Base-by-base conservation (phyloP, 192 early-diverging fungal species). In the Podochytrium sp. region DNA sequence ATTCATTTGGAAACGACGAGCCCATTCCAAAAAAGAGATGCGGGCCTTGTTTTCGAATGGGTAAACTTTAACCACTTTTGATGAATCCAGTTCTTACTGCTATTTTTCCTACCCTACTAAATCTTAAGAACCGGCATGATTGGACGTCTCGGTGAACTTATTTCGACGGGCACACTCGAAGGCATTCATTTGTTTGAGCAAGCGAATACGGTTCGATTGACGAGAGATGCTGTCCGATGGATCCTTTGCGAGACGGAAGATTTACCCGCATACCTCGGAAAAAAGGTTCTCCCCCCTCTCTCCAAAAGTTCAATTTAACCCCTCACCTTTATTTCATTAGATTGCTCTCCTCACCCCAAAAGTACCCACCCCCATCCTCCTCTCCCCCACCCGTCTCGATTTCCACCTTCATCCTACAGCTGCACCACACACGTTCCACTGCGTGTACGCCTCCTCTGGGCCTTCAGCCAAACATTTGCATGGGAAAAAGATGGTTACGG, bases 1-100 rank as follows among this genome's bases (percentile, higher is more conserved):
- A 56, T 88, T 86, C 50, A 84, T 88, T 23, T 86, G 84, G 82
- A 86, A 86, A 56, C 60, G 86, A 1, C 62, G 86, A 35, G 33
- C 83, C 38, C 69, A 78, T 18, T 63, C 81, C 20, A 65, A 79
- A 47, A 74, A 75, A 34, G 83, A 88, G 29, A 63, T 84, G 61
- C 61, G 83, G 33, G 16, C 37, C 12, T 68, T 88, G 58, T 88
- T 71, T 84, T 63, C 86, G 83, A 72, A 70, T 73, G 29, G 84
- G 86, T 83, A 80, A 73, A 23, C 53, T 34, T 56, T 35, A 57
- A 2, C 32, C 3, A 59, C 1, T 32, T 14, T 29, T 34, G 4
- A 34, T 4, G 43, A 1, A 23, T 65, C 12, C 29, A 23, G 29
- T 25, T 61, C 37, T 33, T 64, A 7, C 60, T n/a, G 27, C 53